A percentile compares a stretch with the other conserved stretches of the same genome.
Conservation (phyloP, 2,329 filamentous ascomycete species). For the Thyridium curvatum region DNA sequence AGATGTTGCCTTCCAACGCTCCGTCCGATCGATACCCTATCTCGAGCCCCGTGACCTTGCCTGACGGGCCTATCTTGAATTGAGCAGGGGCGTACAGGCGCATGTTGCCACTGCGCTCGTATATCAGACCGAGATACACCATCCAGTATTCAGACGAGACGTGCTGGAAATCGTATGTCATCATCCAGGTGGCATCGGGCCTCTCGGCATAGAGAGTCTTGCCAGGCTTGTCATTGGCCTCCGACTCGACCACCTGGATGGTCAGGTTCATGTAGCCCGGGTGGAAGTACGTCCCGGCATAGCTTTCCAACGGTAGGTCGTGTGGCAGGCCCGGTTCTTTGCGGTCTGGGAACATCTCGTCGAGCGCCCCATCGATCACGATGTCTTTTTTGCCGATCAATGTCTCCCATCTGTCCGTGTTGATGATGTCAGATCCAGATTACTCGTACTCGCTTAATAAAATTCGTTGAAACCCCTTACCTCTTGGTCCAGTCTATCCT, state of each 20-base stretch:
- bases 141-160: constrained; percentile 29
- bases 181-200: constrained; percentile 22
- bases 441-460: too few relatives aligned
- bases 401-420: constrained; percentile 10
- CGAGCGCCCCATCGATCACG: constrained; percentile 21
- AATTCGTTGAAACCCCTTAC: constrained; percentile 16
- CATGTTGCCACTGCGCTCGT: constrained; percentile 15
- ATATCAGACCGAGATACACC: constrained; percentile 18
- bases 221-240: constrained; percentile 8
- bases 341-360: constrained; percentile 28
- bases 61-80: constrained; percentile 22
- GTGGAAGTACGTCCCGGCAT: constrained; percentile 36
- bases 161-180: constrained; percentile 23
- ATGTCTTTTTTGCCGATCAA: constrained; percentile 9
- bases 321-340: constrained; percentile 25
- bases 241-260: constrained; percentile 10
- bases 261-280: constrained; percentile 31
- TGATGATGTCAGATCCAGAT: background rate
- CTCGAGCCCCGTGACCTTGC: constrained; percentile 16
- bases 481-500: constrained; percentile 26
- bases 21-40: constrained; percentile 19
- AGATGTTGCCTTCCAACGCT: constrained; percentile 20
- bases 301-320: constrained; percentile 23
- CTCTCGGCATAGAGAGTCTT: constrained; percentile 12
- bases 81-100: constrained; percentile 20